Percentiles rank a stretch among this genome's conserved stretches.
Evolutionary conservation across 371 early-diverging fungal species (phyloP).

Genomic region (Thermomucor indicae-seudaticae): DNA sequence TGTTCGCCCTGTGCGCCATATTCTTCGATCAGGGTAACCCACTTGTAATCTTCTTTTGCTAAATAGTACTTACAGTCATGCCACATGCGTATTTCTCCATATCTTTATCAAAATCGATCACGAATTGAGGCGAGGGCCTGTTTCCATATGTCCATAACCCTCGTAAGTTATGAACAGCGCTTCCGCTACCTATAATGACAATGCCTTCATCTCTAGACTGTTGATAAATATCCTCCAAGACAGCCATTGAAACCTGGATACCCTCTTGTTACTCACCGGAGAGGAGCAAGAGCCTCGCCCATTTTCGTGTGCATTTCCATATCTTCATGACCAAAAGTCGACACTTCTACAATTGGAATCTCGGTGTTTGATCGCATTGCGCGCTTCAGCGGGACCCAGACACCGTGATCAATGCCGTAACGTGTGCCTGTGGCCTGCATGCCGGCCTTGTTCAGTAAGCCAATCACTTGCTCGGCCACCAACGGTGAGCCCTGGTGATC

Average conservation of each 20-base stretch:
- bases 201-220: slow-evolving; percentile 39
- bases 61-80: slow-evolving; percentile 8
- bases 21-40: neutral
- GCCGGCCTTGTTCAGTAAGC: slow-evolving; percentile 42
- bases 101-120: slow-evolving; percentile 18
- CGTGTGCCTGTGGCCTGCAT: slow-evolving; percentile 35
- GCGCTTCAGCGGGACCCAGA: slow-evolving; percentile 54
- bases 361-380: slow-evolving; percentile 40
- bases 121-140: slow-evolving; percentile 19
- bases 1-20: slow-evolving; percentile 12
- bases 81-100: slow-evolving; percentile 10
- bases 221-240: neutral
- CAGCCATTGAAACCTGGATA: neutral
- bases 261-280: slow-evolving; percentile 11
- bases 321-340: slow-evolving; percentile 28
- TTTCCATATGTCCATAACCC: slow-evolving; percentile 27
- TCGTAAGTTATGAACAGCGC: slow-evolving; percentile 54
- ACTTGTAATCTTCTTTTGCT: neutral
- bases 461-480: slow-evolving; percentile 46
- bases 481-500: slow-evolving; percentile 52
- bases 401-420: slow-evolving; percentile 58
- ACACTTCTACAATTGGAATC: slow-evolving; percentile 56
- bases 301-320: slow-evolving; percentile 17
- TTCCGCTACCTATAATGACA: slow-evolving; percentile 55
- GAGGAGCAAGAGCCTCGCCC: slow-evolving; percentile 24